Base-by-base conservation (phyloP, 208 protist species). In the Trypanosoma boissoni region DNA sequence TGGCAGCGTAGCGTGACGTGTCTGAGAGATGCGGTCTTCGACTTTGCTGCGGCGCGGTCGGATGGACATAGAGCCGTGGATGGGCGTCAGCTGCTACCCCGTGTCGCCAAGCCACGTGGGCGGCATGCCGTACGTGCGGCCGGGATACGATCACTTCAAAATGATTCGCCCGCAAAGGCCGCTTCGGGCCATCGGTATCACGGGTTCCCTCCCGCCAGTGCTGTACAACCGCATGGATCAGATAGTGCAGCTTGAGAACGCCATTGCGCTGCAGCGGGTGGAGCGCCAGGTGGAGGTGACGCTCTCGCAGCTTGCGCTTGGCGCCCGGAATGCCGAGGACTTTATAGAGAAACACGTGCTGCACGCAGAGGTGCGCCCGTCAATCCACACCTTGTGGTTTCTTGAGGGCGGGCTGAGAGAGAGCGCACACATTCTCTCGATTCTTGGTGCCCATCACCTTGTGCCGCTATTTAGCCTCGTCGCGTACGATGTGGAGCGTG, bases 391-490 rank as follows among this genome's bases (percentile, higher is more conserved):
- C 20, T 58, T 96, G 28, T 96, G 89, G 86, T 93, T 96, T 64
- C 80, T 85, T 51, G 89, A 96, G 48, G 74, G 71, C 16, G 89
- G 89, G 18, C 67, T 96, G 29, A 70, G 84, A 27, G 34, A 80
- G n/a, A 64, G 88, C 49, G 68, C 78, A 60, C 82, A 96, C 68
- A 74, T 96, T 58, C 72, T 96, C 20, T 81, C 81, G 21, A 78
- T 54, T 31, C 72, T 96, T 23, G 79, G 61, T 0, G 82, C 89
- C 7, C 86, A 96, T 58, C 89, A 96, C 58, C 73, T 96, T 9
- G 89, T 96, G n/a, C 89, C 89, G 0, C 75, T 96, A 9, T 93
- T 92, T 62, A 92, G 84, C 53, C 54, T 96, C 0, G 58, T 93
- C 21, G 83, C 80, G 61, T 91, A 93, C 71, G 89, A 96, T 66